Evolutionary conservation across 2,329 filamentous ascomycete species (phyloP), one percentile per base, ranked within the genome.

Genomic region (Acephala macrosclerotiorum): DNA sequence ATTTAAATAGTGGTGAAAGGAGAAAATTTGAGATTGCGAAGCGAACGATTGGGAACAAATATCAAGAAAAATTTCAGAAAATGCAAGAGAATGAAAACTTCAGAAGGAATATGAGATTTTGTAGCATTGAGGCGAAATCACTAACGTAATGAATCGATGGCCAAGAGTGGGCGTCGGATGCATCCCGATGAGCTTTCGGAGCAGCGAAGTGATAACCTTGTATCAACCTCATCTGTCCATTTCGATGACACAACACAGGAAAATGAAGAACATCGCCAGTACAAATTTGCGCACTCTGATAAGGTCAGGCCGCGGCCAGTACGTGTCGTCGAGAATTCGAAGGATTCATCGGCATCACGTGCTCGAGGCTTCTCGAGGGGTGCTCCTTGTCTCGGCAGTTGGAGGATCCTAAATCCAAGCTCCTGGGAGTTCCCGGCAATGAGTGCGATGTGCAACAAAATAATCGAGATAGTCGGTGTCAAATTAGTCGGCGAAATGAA

Each of bases 141-240:
- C 36, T 22, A 22, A 62, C 38, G 26, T 49, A 57, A 57, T 49
- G 29, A 4, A 5, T 9, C 9, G 29, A 33, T 33, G n/a, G 1
- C 18, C 53, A 63, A 63, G 33, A 58, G 60, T 63, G 60, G 53
- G 60, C 45, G 25, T 58, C 29, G 53, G 53, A 36, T 38, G 26
- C 25, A 16, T 40, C 29, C 60, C 53, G 53, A 63, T 58, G 20
- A 56, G 36, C 26, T 61, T n/a, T 36, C 45, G 22, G 20, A 62
- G 60, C 36, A 40, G 57, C 57, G 53, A 51, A 22, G 42, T 18
- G 53, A 58, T 63, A 58, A 57, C 11, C 25, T 29, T 3, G 12
- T 53, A 53, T 53, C 49, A 33, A 18, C 49, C n/a, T 33, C 49
- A 12, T 29, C 11, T 33, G 38, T 14, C 12, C 12, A 42, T 42